These are phyloP conservation scores for Boletus pseudo-olivaceus DNA, from an alignment of 768 basidiomycete genomes.

Conservation along the genomic window DNA sequence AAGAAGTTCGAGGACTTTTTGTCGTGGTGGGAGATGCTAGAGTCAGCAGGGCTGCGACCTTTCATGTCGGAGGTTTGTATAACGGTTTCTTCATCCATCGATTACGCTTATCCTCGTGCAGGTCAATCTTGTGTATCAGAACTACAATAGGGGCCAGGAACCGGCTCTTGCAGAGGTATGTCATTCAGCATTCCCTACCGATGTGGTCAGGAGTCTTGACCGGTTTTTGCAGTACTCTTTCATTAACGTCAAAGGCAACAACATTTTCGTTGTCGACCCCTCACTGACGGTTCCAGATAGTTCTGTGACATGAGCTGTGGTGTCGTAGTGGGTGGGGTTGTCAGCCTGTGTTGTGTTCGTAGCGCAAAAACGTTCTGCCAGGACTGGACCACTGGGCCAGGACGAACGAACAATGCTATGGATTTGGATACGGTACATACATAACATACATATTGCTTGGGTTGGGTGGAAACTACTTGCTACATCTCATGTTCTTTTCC, in stretches of 20 bases:
- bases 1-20: constrained; percentile 36
- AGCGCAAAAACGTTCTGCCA: not conserved
- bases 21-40: constrained; percentile 46
- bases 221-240: constrained; percentile 44
- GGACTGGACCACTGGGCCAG: not conserved
- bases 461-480: no score
- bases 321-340: not conserved
- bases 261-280: constrained; percentile 40
- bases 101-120: constrained; percentile 20
- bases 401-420: constrained; percentile 15
- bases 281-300: not conserved
- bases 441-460: not conserved
- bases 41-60: constrained; percentile 44
- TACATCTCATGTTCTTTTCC: not conserved
- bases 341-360: constrained; percentile 4
- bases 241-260: constrained; percentile 49
- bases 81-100: not conserved
- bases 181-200: not conserved
- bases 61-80: constrained; percentile 42
- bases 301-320: constrained; percentile 13
- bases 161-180: constrained; percentile 51
- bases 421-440: constrained; percentile 19
- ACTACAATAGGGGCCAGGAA: constrained; percentile 46
- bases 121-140: constrained; percentile 58
- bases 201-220: constrained; percentile 1